Conservation (phyloP, 2,329 filamentous ascomycete species). For the Neocucurbitaria cava region DNA sequence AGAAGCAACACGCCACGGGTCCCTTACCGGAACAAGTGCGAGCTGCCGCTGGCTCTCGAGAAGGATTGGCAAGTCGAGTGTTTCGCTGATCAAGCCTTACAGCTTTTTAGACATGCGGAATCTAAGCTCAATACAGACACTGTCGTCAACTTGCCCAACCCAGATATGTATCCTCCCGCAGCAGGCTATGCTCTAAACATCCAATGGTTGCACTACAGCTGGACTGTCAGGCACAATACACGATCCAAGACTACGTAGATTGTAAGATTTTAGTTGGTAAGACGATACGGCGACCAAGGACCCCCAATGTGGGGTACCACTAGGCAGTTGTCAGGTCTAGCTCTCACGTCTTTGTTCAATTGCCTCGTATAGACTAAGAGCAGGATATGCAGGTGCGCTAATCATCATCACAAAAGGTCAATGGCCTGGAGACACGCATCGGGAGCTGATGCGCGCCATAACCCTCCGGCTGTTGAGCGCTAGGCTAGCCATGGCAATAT, state of each 20-base stretch:
- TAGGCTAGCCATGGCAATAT: too few relatives aligned
- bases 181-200: neutral
- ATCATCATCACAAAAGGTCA: neutral
- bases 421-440: neutral
- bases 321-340: neutral
- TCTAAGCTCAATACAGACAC: neutral
- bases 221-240: neutral
- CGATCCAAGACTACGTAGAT: neutral
- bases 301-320: neutral
- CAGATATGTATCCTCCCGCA: neutral
- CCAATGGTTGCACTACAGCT: neutral
- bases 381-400: neutral
- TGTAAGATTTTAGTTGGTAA: neutral
- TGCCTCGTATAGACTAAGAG: neutral
- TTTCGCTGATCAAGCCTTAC: neutral
- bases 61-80: neutral
- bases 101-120: neutral
- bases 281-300: neutral
- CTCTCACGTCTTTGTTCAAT: neutral
- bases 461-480: too few relatives aligned
- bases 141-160: too few relatives aligned
- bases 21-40: neutral
- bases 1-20: neutral
- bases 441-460: neutral
- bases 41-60: neutral